Conservation (phyloP, 2,329 filamentous ascomycete species). For the Lasiodiplodia sp. region DNA sequence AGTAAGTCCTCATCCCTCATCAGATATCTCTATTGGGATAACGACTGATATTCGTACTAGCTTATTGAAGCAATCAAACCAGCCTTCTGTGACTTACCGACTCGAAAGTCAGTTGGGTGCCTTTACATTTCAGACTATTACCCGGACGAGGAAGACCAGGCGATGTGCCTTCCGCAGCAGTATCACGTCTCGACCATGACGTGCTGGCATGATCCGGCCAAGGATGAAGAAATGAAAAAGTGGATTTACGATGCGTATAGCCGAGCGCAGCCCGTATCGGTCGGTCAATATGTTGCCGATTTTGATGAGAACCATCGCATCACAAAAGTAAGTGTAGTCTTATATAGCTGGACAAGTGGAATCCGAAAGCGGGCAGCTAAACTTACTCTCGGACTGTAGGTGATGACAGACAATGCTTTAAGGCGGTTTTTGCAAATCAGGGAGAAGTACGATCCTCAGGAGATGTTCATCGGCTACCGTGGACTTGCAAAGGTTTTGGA, state of each 20-base stretch:
- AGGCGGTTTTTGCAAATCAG: constrained; percentile 27
- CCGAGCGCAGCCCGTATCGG: constrained; percentile 18
- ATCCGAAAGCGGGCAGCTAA: background rate
- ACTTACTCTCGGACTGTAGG: constrained; percentile 4
- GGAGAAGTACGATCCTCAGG: constrained; percentile 26
- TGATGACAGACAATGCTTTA: constrained; percentile 31
- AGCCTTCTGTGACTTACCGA: constrained; percentile 29
- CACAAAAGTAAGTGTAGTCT: constrained; percentile 21
- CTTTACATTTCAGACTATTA: constrained; percentile 31
- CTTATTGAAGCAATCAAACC: constrained; percentile 30
- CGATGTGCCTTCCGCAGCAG: constrained; percentile 33
- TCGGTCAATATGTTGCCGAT: constrained; percentile 33
- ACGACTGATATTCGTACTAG: background rate
- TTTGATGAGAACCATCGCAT: constrained; percentile 27
- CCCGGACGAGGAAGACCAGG: constrained; percentile 31
- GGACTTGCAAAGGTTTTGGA: background rate
- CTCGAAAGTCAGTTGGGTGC: constrained; percentile 25
- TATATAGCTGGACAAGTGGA: too few relatives aligned
- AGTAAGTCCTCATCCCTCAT: background rate
- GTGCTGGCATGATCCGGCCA: constrained; percentile 30
- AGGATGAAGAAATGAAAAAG: constrained; percentile 24
- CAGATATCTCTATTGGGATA: background rate
- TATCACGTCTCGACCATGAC: constrained; percentile 33
- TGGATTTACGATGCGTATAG: constrained; percentile 27
- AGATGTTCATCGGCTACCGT: constrained; percentile 23